Conservation (phyloP, 768 basidiomycete genomes). For the Termitomyces bulborhizus region DNA sequence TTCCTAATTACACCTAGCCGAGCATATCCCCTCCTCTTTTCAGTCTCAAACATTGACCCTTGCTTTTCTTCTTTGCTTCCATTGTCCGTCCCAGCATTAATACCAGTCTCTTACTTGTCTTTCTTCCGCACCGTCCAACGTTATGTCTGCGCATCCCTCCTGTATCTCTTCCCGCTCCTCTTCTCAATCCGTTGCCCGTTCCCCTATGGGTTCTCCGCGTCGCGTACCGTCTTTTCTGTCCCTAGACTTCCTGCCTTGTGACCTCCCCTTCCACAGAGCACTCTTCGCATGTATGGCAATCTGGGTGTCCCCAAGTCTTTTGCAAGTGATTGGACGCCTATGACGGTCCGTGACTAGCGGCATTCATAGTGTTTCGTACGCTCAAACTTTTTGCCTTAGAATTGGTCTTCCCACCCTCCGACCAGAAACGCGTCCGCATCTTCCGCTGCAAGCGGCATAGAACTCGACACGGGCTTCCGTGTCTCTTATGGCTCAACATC, state of each 20-base stretch:
- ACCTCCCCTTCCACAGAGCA: slow-evolving; percentile 27
- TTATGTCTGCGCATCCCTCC: slow-evolving; percentile 40
- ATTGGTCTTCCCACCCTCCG: slow-evolving; percentile 47
- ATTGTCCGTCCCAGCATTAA: slow-evolving; percentile 16
- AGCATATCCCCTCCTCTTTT: slow-evolving; percentile 19
- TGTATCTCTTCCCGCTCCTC: slow-evolving; percentile 69
- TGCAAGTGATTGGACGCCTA: slow-evolving; percentile 5
- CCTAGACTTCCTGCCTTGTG: not conserved
- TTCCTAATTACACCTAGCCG: slow-evolving; percentile 7
- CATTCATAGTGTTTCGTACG: not conserved
- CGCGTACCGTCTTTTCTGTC: slow-evolving; percentile 34
- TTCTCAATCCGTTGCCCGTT: slow-evolving; percentile 56
- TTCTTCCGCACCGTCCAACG: slow-evolving; percentile 4
- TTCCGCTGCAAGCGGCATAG: slow-evolving; percentile 47
- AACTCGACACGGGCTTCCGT: slow-evolving; percentile 43
- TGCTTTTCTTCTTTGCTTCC: slow-evolving; percentile 13
- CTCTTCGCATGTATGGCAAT: slow-evolving; percentile 28
- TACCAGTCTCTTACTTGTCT: slow-evolving; percentile 3
- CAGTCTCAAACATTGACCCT: slow-evolving; percentile 21
- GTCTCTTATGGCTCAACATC: slow-evolving; percentile 30
- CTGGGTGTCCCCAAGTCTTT: slow-evolving; percentile 36
- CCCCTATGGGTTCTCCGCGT: slow-evolving; percentile 54
- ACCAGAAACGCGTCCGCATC: slow-evolving; percentile 60
- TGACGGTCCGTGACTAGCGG: slow-evolving; percentile 30
- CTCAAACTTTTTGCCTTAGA: slow-evolving; percentile 27